Evolutionary conservation across 768 basidiomycete species (phyloP).

Genomic region (Collybia mongolica): DNA sequence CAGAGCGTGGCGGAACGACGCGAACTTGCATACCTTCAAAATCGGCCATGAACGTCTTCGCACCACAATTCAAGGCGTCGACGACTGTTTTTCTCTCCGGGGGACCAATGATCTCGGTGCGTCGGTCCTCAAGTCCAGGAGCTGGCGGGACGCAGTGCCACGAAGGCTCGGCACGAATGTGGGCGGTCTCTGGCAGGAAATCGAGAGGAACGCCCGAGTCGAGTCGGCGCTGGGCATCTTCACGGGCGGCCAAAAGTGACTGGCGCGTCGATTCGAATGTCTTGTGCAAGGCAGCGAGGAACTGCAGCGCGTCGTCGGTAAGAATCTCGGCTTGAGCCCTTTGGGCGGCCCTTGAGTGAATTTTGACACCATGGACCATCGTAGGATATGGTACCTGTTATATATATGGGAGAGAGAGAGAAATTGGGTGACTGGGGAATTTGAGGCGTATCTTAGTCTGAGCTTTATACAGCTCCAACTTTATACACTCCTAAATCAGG

Average conservation of each 20-base stretch:
- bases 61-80: constrained; percentile 91
- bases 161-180: constrained; percentile 83
- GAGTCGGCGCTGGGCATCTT: constrained; percentile 71
- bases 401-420: neutral
- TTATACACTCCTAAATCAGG: too few relatives aligned
- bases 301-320: constrained; percentile 80
- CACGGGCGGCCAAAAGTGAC: constrained; percentile 73
- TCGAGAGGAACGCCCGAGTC: constrained; percentile 82
- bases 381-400: constrained; percentile 17
- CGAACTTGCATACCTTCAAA: constrained; percentile 73
- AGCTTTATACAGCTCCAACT: too few relatives aligned
- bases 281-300: constrained; percentile 90
- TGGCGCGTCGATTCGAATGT: constrained; percentile 91
- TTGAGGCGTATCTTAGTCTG: too few relatives aligned
- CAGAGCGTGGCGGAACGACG: neutral
- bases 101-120: constrained; percentile 98
- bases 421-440: too few relatives aligned
- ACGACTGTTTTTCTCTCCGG: constrained; percentile 99
- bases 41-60: constrained; percentile 99
- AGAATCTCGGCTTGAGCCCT: constrained; percentile 79
- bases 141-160: constrained; percentile 93
- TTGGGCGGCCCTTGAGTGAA: constrained; percentile 59
- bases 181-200: constrained; percentile 85
- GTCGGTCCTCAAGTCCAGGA: constrained; percentile 91
- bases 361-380: constrained; percentile 63